Conservation (phyloP, 805 yeast species). For the Candida ovalis region DNA sequence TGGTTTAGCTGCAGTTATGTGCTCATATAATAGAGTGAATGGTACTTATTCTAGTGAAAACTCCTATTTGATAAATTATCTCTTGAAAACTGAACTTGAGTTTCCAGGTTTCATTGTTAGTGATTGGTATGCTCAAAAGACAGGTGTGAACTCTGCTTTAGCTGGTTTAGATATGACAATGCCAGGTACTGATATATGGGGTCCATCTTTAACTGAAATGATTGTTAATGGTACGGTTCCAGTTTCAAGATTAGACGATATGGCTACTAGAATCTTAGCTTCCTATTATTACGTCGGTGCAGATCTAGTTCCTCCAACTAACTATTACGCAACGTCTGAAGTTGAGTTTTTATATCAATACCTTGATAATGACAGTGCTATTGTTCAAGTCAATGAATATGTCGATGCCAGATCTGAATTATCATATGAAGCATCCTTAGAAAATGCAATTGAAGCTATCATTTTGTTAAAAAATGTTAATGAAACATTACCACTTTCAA, state of each 20-base stretch:
- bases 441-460: conserved; percentile 54
- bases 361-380: conserved; percentile 51
- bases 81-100: conserved; percentile 58
- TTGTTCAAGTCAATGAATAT: conserved; percentile 53
- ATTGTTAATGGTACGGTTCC: conserved; percentile 54
- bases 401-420: conserved; percentile 49
- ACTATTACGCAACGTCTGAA: conserved; percentile 39
- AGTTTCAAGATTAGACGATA: conserved; percentile 52
- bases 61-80: conserved; percentile 47
- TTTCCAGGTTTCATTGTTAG: conserved; percentile 66
- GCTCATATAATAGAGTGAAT: conserved; percentile 55
- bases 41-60: conserved; percentile 59
- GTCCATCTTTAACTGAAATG: conserved; percentile 48
- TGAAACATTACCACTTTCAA: background rate
- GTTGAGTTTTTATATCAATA: conserved; percentile 50
- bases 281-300: conserved; percentile 29
- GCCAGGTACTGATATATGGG: conserved; percentile 48
- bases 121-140: conserved; percentile 64
- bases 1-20: conserved; percentile 60
- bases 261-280: conserved; percentile 58
- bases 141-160: conserved; percentile 52
- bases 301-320: conserved; percentile 40
- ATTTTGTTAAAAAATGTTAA: background rate
- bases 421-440: conserved; percentile 50
- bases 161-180: conserved; percentile 64